phyloP scores from a whole-genome alignment of 306 rosid species.

The Acmispon strigosus region DNA sequence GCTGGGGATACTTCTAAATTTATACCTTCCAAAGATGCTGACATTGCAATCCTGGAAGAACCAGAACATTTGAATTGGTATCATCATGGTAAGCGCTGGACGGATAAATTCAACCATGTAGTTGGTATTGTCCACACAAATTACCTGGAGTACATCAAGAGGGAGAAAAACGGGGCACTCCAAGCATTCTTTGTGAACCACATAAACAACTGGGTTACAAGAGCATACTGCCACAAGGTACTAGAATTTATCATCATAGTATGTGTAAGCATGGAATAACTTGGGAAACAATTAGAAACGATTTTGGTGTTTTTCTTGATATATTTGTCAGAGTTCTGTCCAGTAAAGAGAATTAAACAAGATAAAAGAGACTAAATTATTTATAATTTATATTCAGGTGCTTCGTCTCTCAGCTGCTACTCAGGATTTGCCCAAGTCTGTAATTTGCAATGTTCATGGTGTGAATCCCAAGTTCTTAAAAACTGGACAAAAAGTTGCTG shows the following conservation, averaged over 20 bases:
- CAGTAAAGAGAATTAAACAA: neutral
- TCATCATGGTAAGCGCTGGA: conserved; percentile 96
- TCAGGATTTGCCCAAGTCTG: conserved; percentile 87
- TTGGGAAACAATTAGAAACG: neutral
- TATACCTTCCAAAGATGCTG: conserved; percentile 83
- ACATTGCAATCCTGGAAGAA: conserved; percentile 92
- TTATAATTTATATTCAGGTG: conserved; percentile 46
- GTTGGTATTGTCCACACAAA: conserved; percentile 97
- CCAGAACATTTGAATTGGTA: conserved; percentile 99
- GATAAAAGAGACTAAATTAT: neutral
- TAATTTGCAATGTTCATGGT: conserved; percentile 93
- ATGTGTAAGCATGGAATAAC: neutral
- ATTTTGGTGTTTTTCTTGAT: neutral
- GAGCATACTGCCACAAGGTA: conserved; percentile 92
- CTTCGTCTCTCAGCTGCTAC: conserved; percentile 98
- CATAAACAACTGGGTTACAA: conserved; percentile 89
- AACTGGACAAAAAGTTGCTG: conserved; percentile 76
- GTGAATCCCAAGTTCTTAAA: conserved; percentile 92
- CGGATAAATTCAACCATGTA: conserved; percentile 91
- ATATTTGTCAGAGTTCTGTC: neutral
- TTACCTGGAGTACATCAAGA: conserved; percentile 88
- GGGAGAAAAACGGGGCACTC: conserved; percentile 93
- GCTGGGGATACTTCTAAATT: conserved; percentile 95
- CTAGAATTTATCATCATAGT: neutral
- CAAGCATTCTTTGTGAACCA: conserved; percentile 92